Evolutionary conservation across 108 stramenopile genomes (phyloP), one percentile per base, ranked within the genome.

Genomic region (Nannochloropsis gaditana): DNA sequence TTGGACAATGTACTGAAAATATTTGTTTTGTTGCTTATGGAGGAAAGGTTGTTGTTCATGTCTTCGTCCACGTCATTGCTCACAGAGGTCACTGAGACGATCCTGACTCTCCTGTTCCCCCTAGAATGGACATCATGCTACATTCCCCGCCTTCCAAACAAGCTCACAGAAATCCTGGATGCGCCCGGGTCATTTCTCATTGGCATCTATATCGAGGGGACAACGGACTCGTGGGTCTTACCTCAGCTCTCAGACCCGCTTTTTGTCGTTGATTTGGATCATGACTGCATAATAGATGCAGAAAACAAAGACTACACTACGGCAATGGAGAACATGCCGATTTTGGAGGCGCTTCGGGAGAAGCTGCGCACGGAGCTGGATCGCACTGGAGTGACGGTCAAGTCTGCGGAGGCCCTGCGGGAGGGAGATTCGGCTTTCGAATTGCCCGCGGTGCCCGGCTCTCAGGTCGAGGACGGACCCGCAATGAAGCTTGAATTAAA

Each of bases 111-210:
- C 44, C 47, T 91, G 45, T 91, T 91, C 43, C 91, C 91, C 43
- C 85, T 91, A 44, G 45, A 87, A 21, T 91, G 91, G 91, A 50
- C 84, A 47, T 86, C 84, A 42, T 85, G 84, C 44, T 91, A 90
- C 84, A 86, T 91, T 41, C 90, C 91, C 9, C 85, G 90, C 81
- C 86, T 91, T 83, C 90, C 91, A 15, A 83, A 88, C 44, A 88
- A 87, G 3, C 31, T 91, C 45, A 44, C 45, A 9, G 90, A 45
- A 44, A 84, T 80, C 83, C 84, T 91, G 31, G 90, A 91, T n/a
- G 86, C 85, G 83, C 91, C 91, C 9, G 91, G 90, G 9, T 90
- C 88, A 21, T 90, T 90, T 87, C 84, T 91, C 83, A 86, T 90
- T 42, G 91, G 91, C 31, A 90, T 91, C 79, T 44, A 73, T 73